phyloP scores from a whole-genome alignment of 768 basidiomycete genomes.

The Kondoa subrosea region DNA sequence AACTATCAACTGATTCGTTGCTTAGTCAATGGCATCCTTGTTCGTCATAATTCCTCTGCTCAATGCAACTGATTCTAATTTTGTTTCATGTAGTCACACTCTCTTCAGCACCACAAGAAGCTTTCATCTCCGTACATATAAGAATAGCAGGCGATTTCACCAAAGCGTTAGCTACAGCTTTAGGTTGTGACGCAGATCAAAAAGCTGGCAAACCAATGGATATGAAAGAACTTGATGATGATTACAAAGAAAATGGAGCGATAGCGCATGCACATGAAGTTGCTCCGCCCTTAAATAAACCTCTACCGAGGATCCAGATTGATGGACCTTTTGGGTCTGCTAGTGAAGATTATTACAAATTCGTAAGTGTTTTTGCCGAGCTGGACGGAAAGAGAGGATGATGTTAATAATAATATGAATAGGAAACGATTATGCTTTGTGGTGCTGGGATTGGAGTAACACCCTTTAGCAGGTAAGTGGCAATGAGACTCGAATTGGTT shows the following conservation, averaged over 20 bases:
- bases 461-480: too few relatives aligned
- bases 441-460: conserved; percentile 95
- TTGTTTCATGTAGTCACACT: neutral
- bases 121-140: conserved; percentile 85
- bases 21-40: neutral
- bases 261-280: conserved; percentile 48
- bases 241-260: conserved; percentile 35
- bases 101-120: conserved; percentile 73
- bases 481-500: too few relatives aligned
- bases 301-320: conserved; percentile 82
- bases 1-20: neutral
- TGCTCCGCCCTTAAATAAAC: conserved; percentile 49
- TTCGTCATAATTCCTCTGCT: neutral
- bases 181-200: conserved; percentile 62
- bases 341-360: conserved; percentile 40
- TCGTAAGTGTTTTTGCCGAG: conserved; percentile 18
- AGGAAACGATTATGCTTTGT: conserved; percentile 70
- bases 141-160: conserved; percentile 83
- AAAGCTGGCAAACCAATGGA: conserved; percentile 32
- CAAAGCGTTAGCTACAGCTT: conserved; percentile 53
- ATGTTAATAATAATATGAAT: conserved; percentile 29
- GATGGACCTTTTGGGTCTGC: conserved; percentile 91
- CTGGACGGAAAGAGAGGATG: neutral
- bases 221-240: conserved; percentile 31
- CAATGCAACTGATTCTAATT: neutral